phyloP scores from a whole-genome alignment of 495 filamentous ascomycete genomes.

The Podospora pseudocomata region DNA sequence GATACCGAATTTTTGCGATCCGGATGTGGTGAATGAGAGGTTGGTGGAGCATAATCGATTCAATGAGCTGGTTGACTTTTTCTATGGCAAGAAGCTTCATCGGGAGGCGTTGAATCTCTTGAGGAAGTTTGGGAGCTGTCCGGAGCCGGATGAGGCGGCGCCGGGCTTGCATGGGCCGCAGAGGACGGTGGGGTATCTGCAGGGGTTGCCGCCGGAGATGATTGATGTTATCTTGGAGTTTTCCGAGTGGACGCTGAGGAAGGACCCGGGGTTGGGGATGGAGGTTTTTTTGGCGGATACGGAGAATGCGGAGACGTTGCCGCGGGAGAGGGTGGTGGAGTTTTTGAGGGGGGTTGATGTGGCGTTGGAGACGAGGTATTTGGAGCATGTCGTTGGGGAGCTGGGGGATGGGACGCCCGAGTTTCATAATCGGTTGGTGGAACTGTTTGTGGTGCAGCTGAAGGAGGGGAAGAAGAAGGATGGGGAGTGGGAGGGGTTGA shows the following conservation, averaged over 20 bases:
- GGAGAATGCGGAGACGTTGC: conserved; percentile 88
- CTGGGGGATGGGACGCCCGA: conserved; percentile 79
- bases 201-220: conserved; percentile 78
- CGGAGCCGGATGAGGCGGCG: conserved; percentile 59
- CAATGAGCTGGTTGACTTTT: conserved; percentile 92
- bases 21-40: conserved; percentile 88
- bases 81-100: conserved; percentile 92
- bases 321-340: conserved; percentile 66
- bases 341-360: conserved; percentile 69
- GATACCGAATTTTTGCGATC: conserved; percentile 95
- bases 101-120: conserved; percentile 81
- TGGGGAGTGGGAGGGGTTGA: conserved; percentile 53
- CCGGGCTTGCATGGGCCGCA: conserved; percentile 76
- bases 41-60: conserved; percentile 85
- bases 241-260: conserved; percentile 76
- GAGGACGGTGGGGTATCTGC: conserved; percentile 83
- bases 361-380: conserved; percentile 71
- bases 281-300: conserved; percentile 92
- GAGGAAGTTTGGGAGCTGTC: conserved; percentile 72
- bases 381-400: conserved; percentile 89
- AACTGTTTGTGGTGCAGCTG: conserved; percentile 68
- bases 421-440: conserved; percentile 78
- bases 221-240: conserved; percentile 92
- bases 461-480: conserved; percentile 32
- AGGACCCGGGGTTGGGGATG: conserved; percentile 77